Evolutionary conservation across 208 protist genomes (phyloP), one percentile per base, ranked within the genome.

Genomic region (Borovskyia barvae): DNA sequence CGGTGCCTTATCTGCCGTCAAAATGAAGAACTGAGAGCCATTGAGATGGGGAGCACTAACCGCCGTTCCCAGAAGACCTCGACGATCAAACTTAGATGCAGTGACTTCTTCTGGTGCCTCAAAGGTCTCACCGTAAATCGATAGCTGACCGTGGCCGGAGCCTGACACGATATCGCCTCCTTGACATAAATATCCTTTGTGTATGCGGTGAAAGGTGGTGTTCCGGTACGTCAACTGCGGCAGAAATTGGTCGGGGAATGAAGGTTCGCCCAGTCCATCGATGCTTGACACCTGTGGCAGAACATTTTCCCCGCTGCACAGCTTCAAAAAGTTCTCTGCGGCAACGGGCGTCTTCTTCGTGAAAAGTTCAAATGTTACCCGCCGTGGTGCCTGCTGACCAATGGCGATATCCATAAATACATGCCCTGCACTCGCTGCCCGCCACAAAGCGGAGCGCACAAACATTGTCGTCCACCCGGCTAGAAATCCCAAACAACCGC

Each of bases 31-130:
- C 75, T 97, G 93, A 19, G 85, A 92, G 17, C 87, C 90, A 53
- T 99, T 99, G 24, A 98, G 97, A 75, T 98, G 87, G 6, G 93
- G 90, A 29, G 97, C 98, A 49, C 95, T 91, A 45, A 99, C 98
- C 30, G 98, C 98, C 59, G 99, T 99, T 11, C 97, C 98, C 7
- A 99, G 75, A 11, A 97, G 62, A n/a, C 97, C 97, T 30, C 66
- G 53, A 24, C 66, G 47, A 52, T 89, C 73, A 52, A 92, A 91
- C 72, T 84, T 88, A 24, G 94, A 90, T 30, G 66, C 77, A 43
- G 89, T 87, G 76, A 97, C 97, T 77, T 99, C 97, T 50, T 99
- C 95, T 37, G 78, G 79, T n/a, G 96, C 96, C 61, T 97, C 87
- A 52, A 90, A 94, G 25, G 75, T 92, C 22, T 92, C 90, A 65